Conservation (phyloP, 2,329 filamentous ascomycete genomes). For the Ophidiomyces ophidiicola region DNA sequence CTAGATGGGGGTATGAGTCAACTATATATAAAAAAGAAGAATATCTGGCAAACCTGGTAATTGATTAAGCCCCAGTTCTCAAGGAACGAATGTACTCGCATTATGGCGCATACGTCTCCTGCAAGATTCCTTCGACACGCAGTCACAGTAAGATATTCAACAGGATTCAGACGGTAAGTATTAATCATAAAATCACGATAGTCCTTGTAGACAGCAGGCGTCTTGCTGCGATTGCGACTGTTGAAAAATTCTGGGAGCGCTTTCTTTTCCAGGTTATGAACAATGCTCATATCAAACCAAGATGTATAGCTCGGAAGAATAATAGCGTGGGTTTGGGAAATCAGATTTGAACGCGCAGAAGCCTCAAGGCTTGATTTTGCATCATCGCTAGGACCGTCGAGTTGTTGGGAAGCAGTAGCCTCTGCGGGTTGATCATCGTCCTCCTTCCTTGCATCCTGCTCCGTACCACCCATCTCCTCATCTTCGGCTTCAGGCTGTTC, state of each 20-base stretch:
- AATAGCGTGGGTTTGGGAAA: constrained; percentile 87
- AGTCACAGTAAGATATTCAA: constrained; percentile 93
- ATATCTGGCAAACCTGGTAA: constrained; percentile 62
- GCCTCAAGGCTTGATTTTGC: constrained; percentile 73
- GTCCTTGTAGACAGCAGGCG: constrained; percentile 91
- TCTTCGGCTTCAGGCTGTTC: constrained; percentile 50
- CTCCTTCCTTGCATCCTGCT: constrained; percentile 34
- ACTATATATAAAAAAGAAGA: neutral
- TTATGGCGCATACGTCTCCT: constrained; percentile 96
- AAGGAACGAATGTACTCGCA: constrained; percentile 94
- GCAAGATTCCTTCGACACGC: constrained; percentile 90
- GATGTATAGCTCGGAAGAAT: constrained; percentile 95
- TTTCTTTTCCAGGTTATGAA: constrained; percentile 86
- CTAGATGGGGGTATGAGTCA: constrained; percentile 36
- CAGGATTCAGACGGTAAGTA: constrained; percentile 89
- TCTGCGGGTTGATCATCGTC: constrained; percentile 33
- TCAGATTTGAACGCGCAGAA: constrained; percentile 79
- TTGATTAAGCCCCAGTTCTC: constrained; percentile 99
- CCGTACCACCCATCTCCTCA: constrained; percentile 65
- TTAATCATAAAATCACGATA: constrained; percentile 99
- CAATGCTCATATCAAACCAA: constrained; percentile 96
- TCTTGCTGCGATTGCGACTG: constrained; percentile 95
- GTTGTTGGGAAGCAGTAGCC: constrained; percentile 29
- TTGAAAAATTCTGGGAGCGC: constrained; percentile 98
- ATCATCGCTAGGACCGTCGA: constrained; percentile 40